These are phyloP conservation scores for Geoglossum cookeanum DNA, from an alignment of 2,329 filamentous ascomycete genomes.

Conservation along the genomic window DNA sequence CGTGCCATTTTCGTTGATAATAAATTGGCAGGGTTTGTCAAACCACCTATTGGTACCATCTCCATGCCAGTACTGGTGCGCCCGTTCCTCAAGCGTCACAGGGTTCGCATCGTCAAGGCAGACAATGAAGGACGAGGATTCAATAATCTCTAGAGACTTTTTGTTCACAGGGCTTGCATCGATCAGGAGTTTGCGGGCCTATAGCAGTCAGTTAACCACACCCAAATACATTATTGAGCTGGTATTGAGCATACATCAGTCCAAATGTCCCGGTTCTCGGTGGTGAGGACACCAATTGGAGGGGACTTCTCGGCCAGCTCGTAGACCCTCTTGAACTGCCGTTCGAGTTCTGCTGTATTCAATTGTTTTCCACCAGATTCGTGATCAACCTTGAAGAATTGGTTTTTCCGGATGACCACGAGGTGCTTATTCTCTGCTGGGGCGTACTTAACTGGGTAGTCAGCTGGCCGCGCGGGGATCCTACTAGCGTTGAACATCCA, in stretches of 20 bases:
- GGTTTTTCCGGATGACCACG: constrained; percentile 80
- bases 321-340: constrained; percentile 74
- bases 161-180: constrained; percentile 63
- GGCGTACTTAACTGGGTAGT: constrained; percentile 68
- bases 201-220: constrained; percentile 2
- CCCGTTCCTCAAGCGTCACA: constrained; percentile 86
- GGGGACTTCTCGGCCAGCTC: constrained; percentile 43
- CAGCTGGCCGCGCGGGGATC: constrained; percentile 62
- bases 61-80: constrained; percentile 94
- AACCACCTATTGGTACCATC: constrained; percentile 93
- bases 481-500: constrained; percentile 97
- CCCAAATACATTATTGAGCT: not conserved
- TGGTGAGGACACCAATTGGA: constrained; percentile 68
- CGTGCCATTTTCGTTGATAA: constrained; percentile 94
- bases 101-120: constrained; percentile 85
- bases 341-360: constrained; percentile 74
- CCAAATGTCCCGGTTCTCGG: constrained; percentile 88
- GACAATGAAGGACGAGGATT: constrained; percentile 76
- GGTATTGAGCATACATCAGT: constrained; percentile 37
- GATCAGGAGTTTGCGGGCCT: constrained; percentile 51
- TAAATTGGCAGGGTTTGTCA: constrained; percentile 96
- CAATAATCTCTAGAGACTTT: constrained; percentile 57
- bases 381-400: constrained; percentile 83
- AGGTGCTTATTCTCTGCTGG: constrained; percentile 67
- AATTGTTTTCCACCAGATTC: constrained; percentile 69